Evolutionary conservation across 495 filamentous ascomycete genomes (phyloP).

Genomic region (Aspergillus taichungensis): DNA sequence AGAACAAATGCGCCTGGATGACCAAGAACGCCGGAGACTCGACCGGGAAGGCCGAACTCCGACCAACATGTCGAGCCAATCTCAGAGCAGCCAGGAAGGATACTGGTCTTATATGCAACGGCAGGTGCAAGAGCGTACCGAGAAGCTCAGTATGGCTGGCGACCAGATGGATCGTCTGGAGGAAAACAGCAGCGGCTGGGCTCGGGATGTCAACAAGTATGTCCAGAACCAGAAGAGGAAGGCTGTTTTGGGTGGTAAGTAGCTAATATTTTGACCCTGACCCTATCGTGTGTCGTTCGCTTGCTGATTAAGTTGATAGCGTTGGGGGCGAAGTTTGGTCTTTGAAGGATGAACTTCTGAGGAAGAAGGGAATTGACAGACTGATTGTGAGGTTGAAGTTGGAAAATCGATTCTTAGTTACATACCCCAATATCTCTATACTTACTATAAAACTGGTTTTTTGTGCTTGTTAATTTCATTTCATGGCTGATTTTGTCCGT

Average conservation of each 20-base stretch:
- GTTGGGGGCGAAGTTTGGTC: constrained; percentile 37
- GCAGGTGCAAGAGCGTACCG: constrained; percentile 80
- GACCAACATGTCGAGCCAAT: constrained; percentile 9
- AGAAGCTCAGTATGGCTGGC: constrained; percentile 70
- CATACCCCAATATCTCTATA: background rate
- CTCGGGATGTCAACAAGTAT: constrained; percentile 78
- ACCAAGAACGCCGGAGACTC: constrained; percentile 45
- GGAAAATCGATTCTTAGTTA: background rate
- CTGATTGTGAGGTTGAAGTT: too few relatives aligned
- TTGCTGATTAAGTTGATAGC: constrained; percentile 17
- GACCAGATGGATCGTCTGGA: constrained; percentile 77
- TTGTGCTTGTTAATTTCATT: too few relatives aligned
- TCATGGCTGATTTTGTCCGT: too few relatives aligned
- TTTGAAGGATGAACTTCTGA: constrained; percentile 11
- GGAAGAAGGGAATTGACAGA: too few relatives aligned
- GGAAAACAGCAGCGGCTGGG: constrained; percentile 70
- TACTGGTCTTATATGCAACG: constrained; percentile 68
- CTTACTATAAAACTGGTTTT: too few relatives aligned
- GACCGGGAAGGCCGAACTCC: constrained; percentile 26
- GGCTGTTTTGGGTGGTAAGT: constrained; percentile 57
- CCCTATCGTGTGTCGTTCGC: constrained; percentile 1
- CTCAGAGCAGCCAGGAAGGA: constrained; percentile 38
- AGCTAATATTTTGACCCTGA: background rate
- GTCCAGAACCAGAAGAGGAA: constrained; percentile 79
- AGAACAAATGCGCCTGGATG: constrained; percentile 50